These are phyloP conservation scores for Rhizophora apiculata DNA, from an alignment of 345 rosid genomes.

Conservation along the genomic window DNA sequence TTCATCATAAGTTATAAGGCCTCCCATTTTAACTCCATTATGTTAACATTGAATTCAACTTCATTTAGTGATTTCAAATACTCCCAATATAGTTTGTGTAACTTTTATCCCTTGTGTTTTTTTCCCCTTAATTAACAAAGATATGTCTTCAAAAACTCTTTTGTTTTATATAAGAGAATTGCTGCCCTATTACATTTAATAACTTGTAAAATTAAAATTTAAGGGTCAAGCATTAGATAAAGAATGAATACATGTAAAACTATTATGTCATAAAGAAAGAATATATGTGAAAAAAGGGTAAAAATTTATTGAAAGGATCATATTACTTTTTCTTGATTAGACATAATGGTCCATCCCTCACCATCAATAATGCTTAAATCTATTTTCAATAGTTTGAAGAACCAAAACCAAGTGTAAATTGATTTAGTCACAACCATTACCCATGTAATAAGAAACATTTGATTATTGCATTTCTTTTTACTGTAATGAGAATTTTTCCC, in stretches of 20 bases:
- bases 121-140: neutral
- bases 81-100: neutral
- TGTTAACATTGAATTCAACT: neutral
- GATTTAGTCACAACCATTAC: too few relatives aligned
- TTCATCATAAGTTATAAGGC: neutral
- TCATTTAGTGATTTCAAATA: neutral
- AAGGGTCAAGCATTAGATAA: too few relatives aligned
- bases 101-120: neutral
- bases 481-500: too few relatives aligned
- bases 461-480: too few relatives aligned
- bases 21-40: neutral
- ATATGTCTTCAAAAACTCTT: neutral
- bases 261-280: too few relatives aligned
- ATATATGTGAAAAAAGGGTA: too few relatives aligned
- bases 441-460: too few relatives aligned
- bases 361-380: neutral
- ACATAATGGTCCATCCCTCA: neutral
- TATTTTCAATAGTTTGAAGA: too few relatives aligned
- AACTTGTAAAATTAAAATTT: neutral
- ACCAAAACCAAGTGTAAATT: too few relatives aligned
- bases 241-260: too few relatives aligned
- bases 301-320: too few relatives aligned
- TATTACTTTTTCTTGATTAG: neutral
- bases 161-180: neutral
- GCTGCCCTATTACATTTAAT: neutral